These are phyloP conservation scores for Exidia glandulosa DNA, from an alignment of 768 basidiomycete genomes.

Conservation along the genomic window DNA sequence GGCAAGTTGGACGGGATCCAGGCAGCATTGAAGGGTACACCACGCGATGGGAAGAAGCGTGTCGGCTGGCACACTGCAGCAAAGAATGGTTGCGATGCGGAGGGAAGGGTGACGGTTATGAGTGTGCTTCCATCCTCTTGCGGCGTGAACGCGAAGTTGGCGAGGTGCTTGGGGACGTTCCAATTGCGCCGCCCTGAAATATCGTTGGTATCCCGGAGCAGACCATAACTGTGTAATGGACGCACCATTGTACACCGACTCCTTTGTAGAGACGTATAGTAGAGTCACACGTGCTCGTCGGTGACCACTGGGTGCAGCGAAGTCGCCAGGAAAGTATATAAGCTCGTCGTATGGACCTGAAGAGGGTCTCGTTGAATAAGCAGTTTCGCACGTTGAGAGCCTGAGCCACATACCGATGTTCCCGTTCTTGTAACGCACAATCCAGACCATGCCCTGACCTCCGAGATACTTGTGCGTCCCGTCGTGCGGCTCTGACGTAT, in stretches of 20 bases:
- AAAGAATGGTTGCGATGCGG: neutral
- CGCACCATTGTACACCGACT: conserved; percentile 8
- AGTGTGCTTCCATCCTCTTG: neutral
- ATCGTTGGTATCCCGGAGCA: neutral
- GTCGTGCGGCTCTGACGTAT: neutral
- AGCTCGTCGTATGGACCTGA: conserved; percentile 9
- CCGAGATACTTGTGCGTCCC: neutral
- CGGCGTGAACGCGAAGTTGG: conserved; percentile 6
- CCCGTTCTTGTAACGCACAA: neutral
- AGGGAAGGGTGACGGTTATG: neutral
- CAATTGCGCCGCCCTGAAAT: conserved; percentile 6
- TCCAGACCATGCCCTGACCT: neutral
- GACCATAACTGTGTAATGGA: neutral
- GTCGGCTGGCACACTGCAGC: neutral
- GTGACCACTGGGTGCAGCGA: conserved; percentile 4
- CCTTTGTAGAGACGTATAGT: conserved; percentile 7
- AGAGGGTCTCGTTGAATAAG: neutral
- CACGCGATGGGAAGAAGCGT: neutral
- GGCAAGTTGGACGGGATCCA: neutral
- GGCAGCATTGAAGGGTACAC: neutral
- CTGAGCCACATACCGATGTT: neutral
- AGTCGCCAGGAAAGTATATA: conserved; percentile 6
- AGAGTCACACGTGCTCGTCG: neutral
- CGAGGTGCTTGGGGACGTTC: conserved; percentile 9
- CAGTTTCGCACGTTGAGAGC: neutral